These are phyloP conservation scores for Aurifilum marmelostoma DNA, from an alignment of 2,329 filamentous ascomycete species.

Conservation along the genomic window DNA sequence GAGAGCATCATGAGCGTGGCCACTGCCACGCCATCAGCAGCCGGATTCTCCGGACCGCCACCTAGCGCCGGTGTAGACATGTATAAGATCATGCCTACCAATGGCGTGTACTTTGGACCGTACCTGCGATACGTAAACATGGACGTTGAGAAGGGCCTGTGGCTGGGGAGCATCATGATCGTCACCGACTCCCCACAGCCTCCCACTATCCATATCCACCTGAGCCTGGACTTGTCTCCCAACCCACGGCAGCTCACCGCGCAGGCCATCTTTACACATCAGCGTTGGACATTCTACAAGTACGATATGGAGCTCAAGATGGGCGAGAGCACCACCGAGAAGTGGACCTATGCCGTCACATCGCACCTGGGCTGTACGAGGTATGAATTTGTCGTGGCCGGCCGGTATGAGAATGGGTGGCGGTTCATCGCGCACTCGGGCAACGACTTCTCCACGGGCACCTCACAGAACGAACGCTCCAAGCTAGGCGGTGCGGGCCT, in stretches of 20 bases:
- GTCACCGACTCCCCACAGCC: slow-evolving; percentile 90
- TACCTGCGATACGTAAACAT: slow-evolving; percentile 97
- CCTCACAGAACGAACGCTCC: slow-evolving; percentile 81
- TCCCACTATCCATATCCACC: slow-evolving; percentile 93
- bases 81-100: slow-evolving; percentile 91
- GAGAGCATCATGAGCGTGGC: slow-evolving; percentile 85
- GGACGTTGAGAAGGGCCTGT: slow-evolving; percentile 87
- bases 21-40: slow-evolving; percentile 71
- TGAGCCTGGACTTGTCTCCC: slow-evolving; percentile 86
- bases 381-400: slow-evolving; percentile 95
- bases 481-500: slow-evolving; percentile 87
- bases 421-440: slow-evolving; percentile 94
- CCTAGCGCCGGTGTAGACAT: slow-evolving; percentile 87
- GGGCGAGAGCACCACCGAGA: slow-evolving; percentile 77
- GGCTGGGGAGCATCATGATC: slow-evolving; percentile 92
- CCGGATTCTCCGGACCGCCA: slow-evolving; percentile 88
- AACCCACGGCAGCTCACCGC: slow-evolving; percentile 87
- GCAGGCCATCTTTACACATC: slow-evolving; percentile 82
- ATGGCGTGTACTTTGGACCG: slow-evolving; percentile 96
- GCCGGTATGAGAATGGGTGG: slow-evolving; percentile 88
- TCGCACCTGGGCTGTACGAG: slow-evolving; percentile 97
- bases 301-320: slow-evolving; percentile 91
- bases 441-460: slow-evolving; percentile 90
- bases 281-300: slow-evolving; percentile 93
- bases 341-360: slow-evolving; percentile 98